Conservation (phyloP, 805 yeast genomes). For the Suhomyces tanzawaensis region DNA sequence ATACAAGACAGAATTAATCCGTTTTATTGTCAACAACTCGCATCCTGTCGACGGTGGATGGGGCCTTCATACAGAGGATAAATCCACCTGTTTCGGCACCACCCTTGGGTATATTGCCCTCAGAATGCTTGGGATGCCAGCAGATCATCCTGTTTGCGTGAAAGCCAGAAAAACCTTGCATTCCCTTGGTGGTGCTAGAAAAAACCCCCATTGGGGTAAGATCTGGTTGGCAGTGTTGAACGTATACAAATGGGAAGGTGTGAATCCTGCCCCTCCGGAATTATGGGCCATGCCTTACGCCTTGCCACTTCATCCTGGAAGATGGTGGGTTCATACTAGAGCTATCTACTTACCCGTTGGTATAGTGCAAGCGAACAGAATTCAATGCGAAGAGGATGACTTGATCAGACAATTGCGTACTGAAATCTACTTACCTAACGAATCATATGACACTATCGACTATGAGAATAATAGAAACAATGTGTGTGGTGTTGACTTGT, state of each 20-base stretch:
- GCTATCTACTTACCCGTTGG: slow-evolving; percentile 88
- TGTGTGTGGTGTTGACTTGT: slow-evolving; percentile 88
- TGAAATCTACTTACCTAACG: slow-evolving; percentile 63
- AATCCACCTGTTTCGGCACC: slow-evolving; percentile 94
- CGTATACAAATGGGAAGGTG: slow-evolving; percentile 92
- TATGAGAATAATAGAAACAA: slow-evolving; percentile 72
- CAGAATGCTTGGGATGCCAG: slow-evolving; percentile 72
- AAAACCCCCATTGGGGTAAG: slow-evolving; percentile 97
- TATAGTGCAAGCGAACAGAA: slow-evolving; percentile 60
- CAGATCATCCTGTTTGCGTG: slow-evolving; percentile 71
- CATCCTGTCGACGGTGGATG: slow-evolving; percentile 99
- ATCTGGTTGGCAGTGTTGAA: slow-evolving; percentile 81
- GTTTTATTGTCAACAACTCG: slow-evolving; percentile 86
- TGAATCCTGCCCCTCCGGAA: slow-evolving; percentile 97
- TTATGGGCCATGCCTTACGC: slow-evolving; percentile 82
- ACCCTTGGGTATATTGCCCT: slow-evolving; percentile 79
- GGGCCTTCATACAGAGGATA: slow-evolving; percentile 93
- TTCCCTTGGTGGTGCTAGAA: slow-evolving; percentile 83
- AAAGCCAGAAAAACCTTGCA: slow-evolving; percentile 72
- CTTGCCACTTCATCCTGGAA: slow-evolving; percentile 85
- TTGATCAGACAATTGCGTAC: slow-evolving; percentile 62
- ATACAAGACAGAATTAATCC: slow-evolving; percentile 63
- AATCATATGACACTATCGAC: slow-evolving; percentile 63
- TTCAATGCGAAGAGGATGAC: slow-evolving; percentile 59
- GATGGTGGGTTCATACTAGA: slow-evolving; percentile 99